These are phyloP conservation scores for Saccharomyces hybrid DNA, from an alignment of 1,139 yeast species.

Conservation along the genomic window DNA sequence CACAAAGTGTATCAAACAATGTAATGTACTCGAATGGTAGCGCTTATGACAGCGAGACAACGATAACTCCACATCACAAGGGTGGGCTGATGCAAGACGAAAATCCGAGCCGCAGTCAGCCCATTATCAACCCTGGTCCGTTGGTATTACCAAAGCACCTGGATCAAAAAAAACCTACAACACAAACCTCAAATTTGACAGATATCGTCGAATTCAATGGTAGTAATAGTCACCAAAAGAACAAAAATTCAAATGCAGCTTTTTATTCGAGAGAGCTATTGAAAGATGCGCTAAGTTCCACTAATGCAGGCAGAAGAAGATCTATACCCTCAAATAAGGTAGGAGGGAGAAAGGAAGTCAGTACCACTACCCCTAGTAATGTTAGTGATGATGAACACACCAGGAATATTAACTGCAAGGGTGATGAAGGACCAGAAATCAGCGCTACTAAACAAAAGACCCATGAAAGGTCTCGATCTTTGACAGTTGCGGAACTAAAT, in stretches of 20 bases:
- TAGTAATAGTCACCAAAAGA: not conserved
- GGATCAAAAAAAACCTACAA: slow-evolving; percentile 8
- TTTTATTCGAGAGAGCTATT: slow-evolving; percentile 10
- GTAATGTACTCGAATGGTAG: not conserved
- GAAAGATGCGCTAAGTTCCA: slow-evolving; percentile 8
- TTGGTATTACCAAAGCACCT: slow-evolving; percentile 6
- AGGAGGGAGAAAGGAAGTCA: not conserved
- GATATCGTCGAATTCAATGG: slow-evolving; percentile 4
- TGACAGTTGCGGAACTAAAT: not conserved
- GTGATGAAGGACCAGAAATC: not conserved
- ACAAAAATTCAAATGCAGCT: not conserved
- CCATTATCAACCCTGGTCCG: not conserved
- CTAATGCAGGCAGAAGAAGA: slow-evolving; percentile 4
- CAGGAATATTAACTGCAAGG: not conserved
- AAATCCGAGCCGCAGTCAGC: not conserved
- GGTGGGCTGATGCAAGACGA: not conserved
- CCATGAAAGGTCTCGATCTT: not conserved
- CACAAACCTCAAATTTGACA: slow-evolving; percentile 10
- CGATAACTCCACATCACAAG: not conserved
- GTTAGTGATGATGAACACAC: not conserved
- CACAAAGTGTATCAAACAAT: slow-evolving; percentile 3
- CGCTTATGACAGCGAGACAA: not conserved
- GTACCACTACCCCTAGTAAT: not conserved
- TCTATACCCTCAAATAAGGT: slow-evolving; percentile 2
- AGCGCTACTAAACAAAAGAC: not conserved